Evolutionary conservation across 1,284 basidiomycete genomes (phyloP).

Genomic region (Puccinia coronata): DNA sequence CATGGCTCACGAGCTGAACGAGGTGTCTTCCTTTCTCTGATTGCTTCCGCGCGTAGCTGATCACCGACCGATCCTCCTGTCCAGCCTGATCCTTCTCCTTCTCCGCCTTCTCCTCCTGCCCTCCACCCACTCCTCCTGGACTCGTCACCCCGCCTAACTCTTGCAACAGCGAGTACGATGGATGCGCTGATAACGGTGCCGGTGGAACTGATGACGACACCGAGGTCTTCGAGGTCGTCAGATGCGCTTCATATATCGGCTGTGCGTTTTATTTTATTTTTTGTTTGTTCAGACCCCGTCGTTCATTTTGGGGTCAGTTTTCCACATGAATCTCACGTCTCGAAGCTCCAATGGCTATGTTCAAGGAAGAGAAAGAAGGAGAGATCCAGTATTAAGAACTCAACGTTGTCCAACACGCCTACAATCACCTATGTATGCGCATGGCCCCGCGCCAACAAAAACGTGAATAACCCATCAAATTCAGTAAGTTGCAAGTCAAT

Average conservation of each 20-base stretch:
- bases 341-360: too few relatives aligned
- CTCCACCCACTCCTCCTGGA: too few relatives aligned
- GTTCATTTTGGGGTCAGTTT: too few relatives aligned
- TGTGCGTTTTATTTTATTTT: constrained; percentile 44
- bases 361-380: too few relatives aligned
- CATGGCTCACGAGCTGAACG: constrained; percentile 94
- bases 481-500: too few relatives aligned
- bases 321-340: too few relatives aligned
- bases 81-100: too few relatives aligned
- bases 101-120: too few relatives aligned
- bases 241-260: constrained; percentile 56
- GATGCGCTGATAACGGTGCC: constrained; percentile 41
- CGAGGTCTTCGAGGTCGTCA: constrained; percentile 53
- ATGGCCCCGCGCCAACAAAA: not conserved
- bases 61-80: constrained; percentile 45
- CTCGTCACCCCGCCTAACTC: not conserved
- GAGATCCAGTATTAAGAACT: not conserved
- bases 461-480: not conserved
- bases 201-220: constrained; percentile 50
- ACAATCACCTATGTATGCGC: constrained; percentile 43
- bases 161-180: constrained; percentile 53
- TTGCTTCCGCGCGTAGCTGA: constrained; percentile 53
- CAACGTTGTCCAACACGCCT: constrained; percentile 34
- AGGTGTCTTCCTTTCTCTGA: constrained; percentile 67
- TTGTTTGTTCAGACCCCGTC: too few relatives aligned